These are phyloP conservation scores for Ophiostoma sp. DNA, from an alignment of 2,329 filamentous ascomycete genomes.

Conservation along the genomic window DNA sequence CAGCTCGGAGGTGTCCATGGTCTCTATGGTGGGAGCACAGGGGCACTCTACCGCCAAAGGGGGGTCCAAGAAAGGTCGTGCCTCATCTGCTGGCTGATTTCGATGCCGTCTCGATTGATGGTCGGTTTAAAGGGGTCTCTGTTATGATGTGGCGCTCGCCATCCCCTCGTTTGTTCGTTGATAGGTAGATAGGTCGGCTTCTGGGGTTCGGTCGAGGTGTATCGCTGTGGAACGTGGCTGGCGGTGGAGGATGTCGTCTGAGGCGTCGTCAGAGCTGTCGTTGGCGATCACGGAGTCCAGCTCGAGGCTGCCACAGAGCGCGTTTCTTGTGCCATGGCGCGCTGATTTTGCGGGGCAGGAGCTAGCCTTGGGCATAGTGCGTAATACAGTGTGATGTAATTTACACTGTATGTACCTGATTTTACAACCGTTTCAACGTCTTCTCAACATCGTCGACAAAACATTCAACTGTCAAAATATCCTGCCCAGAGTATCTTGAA, in stretches of 20 bases:
- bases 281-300: constrained; percentile 1
- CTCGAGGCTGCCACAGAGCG: constrained; percentile 12
- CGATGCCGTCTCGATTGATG: not conserved
- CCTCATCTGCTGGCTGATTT: constrained; percentile 11
- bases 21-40: not conserved
- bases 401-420: not conserved
- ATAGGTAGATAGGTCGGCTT: too few relatives aligned
- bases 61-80: not conserved
- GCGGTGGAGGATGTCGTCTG: not conserved
- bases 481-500: too few relatives aligned
- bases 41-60: not conserved
- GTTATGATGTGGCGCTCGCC: not conserved
- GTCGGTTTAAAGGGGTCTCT: not conserved
- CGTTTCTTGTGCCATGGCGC: constrained; percentile 13
- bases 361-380: not conserved
- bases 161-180: not conserved
- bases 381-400: not conserved
- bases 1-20: constrained; percentile 21
- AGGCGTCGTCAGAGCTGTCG: not conserved
- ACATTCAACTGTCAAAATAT: not conserved
- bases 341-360: constrained; percentile 16
- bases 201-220: not conserved
- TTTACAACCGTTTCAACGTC: not conserved
- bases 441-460: not conserved
- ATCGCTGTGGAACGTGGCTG: not conserved